phyloP scores from a whole-genome alignment of 2,329 filamentous ascomycete genomes.

The Bertia moriformis region DNA sequence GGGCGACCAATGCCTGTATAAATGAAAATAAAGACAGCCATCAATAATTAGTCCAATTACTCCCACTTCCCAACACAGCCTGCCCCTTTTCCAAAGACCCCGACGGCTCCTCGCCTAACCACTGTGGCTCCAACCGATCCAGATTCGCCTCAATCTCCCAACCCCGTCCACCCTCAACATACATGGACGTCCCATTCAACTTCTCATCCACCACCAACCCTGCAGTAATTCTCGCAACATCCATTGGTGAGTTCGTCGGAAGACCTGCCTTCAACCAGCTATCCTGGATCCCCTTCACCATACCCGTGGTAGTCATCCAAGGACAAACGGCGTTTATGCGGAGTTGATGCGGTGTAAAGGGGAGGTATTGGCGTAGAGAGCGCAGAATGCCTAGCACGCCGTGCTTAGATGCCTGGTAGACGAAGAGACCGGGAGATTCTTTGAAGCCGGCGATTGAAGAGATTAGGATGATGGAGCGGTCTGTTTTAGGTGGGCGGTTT shows the following conservation, averaged over 20 bases:
- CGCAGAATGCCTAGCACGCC: slow-evolving; percentile 27
- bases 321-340: slow-evolving; percentile 23
- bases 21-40: no score
- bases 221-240: not conserved
- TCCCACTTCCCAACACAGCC: slow-evolving; percentile 7
- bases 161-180: slow-evolving; percentile 22
- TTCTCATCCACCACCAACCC: slow-evolving; percentile 11
- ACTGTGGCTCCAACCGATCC: slow-evolving; percentile 21
- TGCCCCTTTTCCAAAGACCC: slow-evolving; percentile 17
- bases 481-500: slow-evolving; percentile 12
- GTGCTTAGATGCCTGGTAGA: slow-evolving; percentile 27
- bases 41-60: not conserved
- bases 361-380: slow-evolving; percentile 18
- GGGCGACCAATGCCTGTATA: no score
- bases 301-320: slow-evolving; percentile 23
- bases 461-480: slow-evolving; percentile 25
- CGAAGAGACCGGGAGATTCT: slow-evolving; percentile 23
- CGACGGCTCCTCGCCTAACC: slow-evolving; percentile 23
- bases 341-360: slow-evolving; percentile 13
- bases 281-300: slow-evolving; percentile 18
- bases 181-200: slow-evolving; percentile 22
- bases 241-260: slow-evolving; percentile 13
- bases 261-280: slow-evolving; percentile 17
- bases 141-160: slow-evolving; percentile 27
- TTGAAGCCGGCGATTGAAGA: slow-evolving; percentile 26